Evolutionary conservation across 73 alveolate genomes (phyloP).

Genomic region (Blepharisma stoltei): DNA sequence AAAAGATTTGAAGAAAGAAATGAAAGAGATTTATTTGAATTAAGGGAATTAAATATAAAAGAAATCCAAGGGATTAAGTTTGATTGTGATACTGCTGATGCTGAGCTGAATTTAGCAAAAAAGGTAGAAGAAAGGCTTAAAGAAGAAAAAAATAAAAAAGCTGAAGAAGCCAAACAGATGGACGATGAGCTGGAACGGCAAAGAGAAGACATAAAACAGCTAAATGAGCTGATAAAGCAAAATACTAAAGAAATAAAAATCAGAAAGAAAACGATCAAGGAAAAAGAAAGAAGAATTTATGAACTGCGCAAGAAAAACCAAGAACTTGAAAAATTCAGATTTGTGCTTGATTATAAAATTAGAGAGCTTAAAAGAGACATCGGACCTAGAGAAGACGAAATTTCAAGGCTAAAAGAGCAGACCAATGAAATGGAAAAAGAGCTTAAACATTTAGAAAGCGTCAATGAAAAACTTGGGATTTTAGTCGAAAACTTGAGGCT

Average conservation of each 20-base stretch:
- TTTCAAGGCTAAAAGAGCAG: constrained; percentile 83
- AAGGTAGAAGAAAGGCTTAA: constrained; percentile 49
- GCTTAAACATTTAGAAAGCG: constrained; percentile 77
- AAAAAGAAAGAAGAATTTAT: constrained; percentile 89
- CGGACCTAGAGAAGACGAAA: constrained; percentile 97
- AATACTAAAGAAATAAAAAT: constrained; percentile 85
- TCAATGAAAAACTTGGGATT: constrained; percentile 71
- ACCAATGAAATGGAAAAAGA: constrained; percentile 95
- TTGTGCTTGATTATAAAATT: constrained; percentile 96
- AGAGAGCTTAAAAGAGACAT: constrained; percentile 95
- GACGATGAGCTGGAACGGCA: constrained; percentile 52
- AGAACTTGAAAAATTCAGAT: constrained; percentile 96
- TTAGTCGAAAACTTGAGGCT: constrained; percentile 81
- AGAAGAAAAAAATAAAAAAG: constrained; percentile 49
- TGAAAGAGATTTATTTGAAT: constrained; percentile 66
- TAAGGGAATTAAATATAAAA: constrained; percentile 67
- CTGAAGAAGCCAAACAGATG: constrained; percentile 64
- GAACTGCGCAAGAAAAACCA: constrained; percentile 91
- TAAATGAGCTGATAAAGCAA: constrained; percentile 69
- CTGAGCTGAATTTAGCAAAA: constrained; percentile 63
- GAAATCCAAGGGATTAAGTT: constrained; percentile 66
- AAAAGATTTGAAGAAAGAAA: constrained; percentile 36
- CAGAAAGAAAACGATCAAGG: constrained; percentile 92
- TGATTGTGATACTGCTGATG: constrained; percentile 70
- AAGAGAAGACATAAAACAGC: constrained; percentile 56